phyloP scores from a whole-genome alignment of 2,329 filamentous ascomycete species.

The Thelonectria discophora region DNA sequence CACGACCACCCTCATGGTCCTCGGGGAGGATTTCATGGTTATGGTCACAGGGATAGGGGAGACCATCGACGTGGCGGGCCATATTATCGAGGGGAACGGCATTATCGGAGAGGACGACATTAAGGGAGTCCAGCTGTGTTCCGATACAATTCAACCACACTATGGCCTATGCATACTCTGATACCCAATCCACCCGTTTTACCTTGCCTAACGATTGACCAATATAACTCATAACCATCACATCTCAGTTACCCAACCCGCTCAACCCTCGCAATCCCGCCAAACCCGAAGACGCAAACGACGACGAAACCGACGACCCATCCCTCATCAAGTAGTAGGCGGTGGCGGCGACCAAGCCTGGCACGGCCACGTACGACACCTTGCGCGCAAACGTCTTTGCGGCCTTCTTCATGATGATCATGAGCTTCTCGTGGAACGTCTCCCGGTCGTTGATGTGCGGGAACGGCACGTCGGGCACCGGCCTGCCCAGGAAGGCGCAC shows the following conservation, averaged over 20 bases:
- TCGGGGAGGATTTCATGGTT: conserved; percentile 45
- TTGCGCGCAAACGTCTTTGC: conserved; percentile 10
- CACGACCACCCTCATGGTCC: conserved; percentile 32
- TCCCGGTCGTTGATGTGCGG: conserved; percentile 14
- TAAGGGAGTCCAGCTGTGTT: conserved; percentile 26
- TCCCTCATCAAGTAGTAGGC: conserved; percentile 11
- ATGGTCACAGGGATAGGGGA: conserved; percentile 45
- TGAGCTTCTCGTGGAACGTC: conserved; percentile 23
- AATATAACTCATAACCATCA: background rate
- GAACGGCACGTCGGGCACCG: conserved; percentile 18
- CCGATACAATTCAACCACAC: background rate
- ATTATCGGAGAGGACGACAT: conserved; percentile 47
- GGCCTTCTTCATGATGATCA: conserved; percentile 18
- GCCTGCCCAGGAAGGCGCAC: conserved; percentile 26
- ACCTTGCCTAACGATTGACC: too few species aligned
- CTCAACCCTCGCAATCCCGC: background rate
- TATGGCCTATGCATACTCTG: conserved; percentile 2
- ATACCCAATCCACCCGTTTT: conserved; percentile 9
- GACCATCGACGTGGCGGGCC: conserved; percentile 46
- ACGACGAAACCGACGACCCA: background rate
- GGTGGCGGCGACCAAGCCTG: conserved; percentile 3
- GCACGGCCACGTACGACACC: conserved; percentile 8
- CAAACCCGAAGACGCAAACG: background rate
- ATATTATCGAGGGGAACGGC: conserved; percentile 48
- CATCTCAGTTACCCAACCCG: background rate